Evolutionary conservation across 306 rosid species (phyloP).

Genomic region (Macrotyloma uniflorum): DNA sequence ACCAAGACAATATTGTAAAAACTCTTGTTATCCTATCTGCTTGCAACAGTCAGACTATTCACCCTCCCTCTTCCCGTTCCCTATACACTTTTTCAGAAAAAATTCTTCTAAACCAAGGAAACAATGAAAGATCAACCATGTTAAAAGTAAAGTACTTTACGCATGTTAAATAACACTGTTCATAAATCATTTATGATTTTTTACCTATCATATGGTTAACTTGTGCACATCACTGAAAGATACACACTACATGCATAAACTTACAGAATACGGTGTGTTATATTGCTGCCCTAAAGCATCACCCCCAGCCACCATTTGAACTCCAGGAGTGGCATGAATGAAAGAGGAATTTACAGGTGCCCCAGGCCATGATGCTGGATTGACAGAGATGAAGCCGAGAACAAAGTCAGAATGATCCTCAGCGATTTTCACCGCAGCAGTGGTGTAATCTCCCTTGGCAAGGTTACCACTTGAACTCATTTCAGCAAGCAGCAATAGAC

Average conservation of each 20-base stretch:
- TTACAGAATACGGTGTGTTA: conserved; percentile 84
- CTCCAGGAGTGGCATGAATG: conserved; percentile 90
- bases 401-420: conserved; percentile 94
- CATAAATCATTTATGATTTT: background rate
- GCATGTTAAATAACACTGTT: background rate
- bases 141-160: background rate
- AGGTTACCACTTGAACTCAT: conserved; percentile 97
- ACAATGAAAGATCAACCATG: background rate
- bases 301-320: conserved; percentile 74
- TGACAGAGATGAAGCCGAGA: conserved; percentile 89
- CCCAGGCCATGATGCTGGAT: conserved; percentile 88
- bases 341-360: conserved; percentile 74
- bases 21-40: background rate
- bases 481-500: conserved; percentile 86
- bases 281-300: conserved; percentile 95
- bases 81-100: background rate
- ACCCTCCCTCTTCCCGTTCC: background rate
- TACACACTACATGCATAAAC: conserved; percentile 30
- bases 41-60: background rate
- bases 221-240: background rate
- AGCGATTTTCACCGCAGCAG: conserved; percentile 80
- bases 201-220: background rate
- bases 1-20: background rate
- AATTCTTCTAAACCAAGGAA: background rate
- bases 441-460: conserved; percentile 87